A percentile compares a stretch with the other conserved stretches of the same genome.
Conservation (phyloP, 306 rosid genomes). For the Morella rubra region DNA sequence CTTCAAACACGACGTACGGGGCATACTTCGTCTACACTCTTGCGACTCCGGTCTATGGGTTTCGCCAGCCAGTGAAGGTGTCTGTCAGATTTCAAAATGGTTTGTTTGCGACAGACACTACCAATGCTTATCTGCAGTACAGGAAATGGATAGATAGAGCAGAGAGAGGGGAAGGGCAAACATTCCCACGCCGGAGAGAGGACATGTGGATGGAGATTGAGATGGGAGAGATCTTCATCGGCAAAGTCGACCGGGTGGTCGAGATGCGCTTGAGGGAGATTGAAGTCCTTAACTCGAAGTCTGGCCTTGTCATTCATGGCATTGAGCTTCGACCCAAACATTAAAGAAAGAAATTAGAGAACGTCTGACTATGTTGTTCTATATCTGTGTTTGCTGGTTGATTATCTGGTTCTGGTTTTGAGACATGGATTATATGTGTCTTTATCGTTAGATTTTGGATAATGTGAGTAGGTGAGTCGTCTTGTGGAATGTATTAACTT, state of each 20-base stretch:
- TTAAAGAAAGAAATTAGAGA: neutral
- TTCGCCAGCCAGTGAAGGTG: neutral
- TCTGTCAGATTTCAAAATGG: neutral
- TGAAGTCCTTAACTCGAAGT: neutral
- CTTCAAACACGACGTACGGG: neutral
- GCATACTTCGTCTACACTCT: neutral
- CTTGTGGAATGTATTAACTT: too few relatives aligned
- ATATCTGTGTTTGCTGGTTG: too few relatives aligned
- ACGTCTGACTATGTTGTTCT: too few relatives aligned
- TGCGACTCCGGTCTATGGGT: neutral
- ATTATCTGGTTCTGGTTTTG: too few relatives aligned
- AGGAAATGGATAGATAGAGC: neutral
- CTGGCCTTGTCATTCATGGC: neutral
- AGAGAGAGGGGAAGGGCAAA: neutral
- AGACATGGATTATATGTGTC: too few relatives aligned
- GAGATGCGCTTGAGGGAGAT: neutral
- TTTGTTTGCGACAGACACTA: neutral
- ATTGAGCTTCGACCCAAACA: neutral
- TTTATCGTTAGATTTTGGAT: too few relatives aligned
- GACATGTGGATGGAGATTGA: constrained; percentile 21
- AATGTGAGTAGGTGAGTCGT: too few relatives aligned
- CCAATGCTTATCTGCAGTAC: neutral
- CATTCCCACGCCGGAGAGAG: neutral
- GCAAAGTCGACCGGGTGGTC: neutral
- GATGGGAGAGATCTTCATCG: constrained; percentile 15